Conservation (phyloP, 2,329 filamentous ascomycete genomes). For the Colletotrichum sp. region DNA sequence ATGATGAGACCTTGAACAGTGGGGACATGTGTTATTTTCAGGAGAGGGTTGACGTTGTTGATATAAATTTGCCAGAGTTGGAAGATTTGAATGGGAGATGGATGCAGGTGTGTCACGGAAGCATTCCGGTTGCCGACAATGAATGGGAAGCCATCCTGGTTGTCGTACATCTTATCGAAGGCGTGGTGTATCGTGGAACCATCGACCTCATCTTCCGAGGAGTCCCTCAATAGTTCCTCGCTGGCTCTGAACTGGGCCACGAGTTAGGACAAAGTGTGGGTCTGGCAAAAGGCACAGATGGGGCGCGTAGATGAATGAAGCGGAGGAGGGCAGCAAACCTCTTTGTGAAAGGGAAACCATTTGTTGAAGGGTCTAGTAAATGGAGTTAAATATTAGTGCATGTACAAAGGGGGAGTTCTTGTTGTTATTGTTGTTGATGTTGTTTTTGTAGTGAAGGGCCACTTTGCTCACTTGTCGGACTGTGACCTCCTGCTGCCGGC, state of each 20-base stretch:
- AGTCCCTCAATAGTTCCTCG: slow-evolving; percentile 53
- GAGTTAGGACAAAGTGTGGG: background rate
- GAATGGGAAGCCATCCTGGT: slow-evolving; percentile 62
- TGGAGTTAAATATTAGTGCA: background rate
- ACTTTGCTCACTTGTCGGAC: slow-evolving; percentile 26
- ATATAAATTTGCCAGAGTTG: slow-evolving; percentile 73
- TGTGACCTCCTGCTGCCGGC: slow-evolving; percentile 24
- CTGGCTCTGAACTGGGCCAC: slow-evolving; percentile 50
- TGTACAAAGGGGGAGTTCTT: background rate
- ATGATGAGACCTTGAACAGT: slow-evolving; percentile 69
- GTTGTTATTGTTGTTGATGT: no score
- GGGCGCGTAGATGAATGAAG: background rate
- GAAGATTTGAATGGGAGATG: slow-evolving; percentile 62
- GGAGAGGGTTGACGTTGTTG: slow-evolving; percentile 70
- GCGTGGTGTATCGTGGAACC: slow-evolving; percentile 60
- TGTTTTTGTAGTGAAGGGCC: background rate
- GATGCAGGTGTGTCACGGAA: slow-evolving; percentile 53
- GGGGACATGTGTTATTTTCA: slow-evolving; percentile 71
- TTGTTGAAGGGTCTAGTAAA: slow-evolving; percentile 33
- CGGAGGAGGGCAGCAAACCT: slow-evolving; percentile 38
- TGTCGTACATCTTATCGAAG: slow-evolving; percentile 63
- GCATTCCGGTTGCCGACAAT: slow-evolving; percentile 49
- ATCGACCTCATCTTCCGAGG: slow-evolving; percentile 62
- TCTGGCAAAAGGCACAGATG: background rate
- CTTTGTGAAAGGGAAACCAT: slow-evolving; percentile 58